Conservation (phyloP, 2,329 filamentous ascomycete genomes). For the Alternaria sp. region DNA sequence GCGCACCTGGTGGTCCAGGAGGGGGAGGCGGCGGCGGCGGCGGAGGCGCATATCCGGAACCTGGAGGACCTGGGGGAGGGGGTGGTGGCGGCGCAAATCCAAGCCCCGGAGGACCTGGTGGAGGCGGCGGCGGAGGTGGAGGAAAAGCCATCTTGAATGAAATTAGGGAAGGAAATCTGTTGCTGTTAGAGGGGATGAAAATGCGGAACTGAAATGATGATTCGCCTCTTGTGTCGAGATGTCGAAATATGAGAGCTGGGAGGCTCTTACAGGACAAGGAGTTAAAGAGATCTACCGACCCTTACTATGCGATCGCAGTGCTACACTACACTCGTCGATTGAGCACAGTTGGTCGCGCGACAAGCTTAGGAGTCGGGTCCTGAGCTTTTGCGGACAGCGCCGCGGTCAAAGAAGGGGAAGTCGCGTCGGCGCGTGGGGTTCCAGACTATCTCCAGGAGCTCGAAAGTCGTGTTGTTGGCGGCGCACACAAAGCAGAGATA, state of each 20-base stretch:
- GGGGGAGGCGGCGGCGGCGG: slow-evolving; percentile 73
- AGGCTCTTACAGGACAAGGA: not conserved
- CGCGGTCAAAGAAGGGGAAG: slow-evolving; percentile 28
- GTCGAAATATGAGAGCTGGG: not conserved
- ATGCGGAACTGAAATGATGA: not conserved
- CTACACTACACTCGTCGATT: slow-evolving; percentile 17
- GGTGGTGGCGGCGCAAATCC: slow-evolving; percentile 49
- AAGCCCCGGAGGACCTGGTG: slow-evolving; percentile 38
- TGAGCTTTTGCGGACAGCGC: slow-evolving; percentile 39
- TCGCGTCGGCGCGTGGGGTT: slow-evolving; percentile 36
- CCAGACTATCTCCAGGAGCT: slow-evolving; percentile 20
- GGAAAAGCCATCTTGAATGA: slow-evolving; percentile 38
- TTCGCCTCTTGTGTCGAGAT: not conserved
- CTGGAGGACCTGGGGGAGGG: slow-evolving; percentile 42
- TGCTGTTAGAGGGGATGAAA: slow-evolving; percentile 9
- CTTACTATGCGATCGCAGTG: slow-evolving; percentile 10
- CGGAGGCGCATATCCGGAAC: slow-evolving; percentile 53
- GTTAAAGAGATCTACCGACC: slow-evolving; percentile 1
- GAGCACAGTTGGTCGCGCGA: slow-evolving; percentile 25
- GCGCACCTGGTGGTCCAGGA: slow-evolving; percentile 60
- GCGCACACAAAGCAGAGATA: slow-evolving; percentile 33
- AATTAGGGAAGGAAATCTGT: not conserved
- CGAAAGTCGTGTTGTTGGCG: slow-evolving; percentile 22
- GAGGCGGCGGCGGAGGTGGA: slow-evolving; percentile 41
- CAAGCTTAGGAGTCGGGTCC: slow-evolving; percentile 35